Evolutionary conservation across 2,329 filamentous ascomycete species (phyloP), one percentile per base, ranked within the genome.

Genomic region (Alternaria atra): DNA sequence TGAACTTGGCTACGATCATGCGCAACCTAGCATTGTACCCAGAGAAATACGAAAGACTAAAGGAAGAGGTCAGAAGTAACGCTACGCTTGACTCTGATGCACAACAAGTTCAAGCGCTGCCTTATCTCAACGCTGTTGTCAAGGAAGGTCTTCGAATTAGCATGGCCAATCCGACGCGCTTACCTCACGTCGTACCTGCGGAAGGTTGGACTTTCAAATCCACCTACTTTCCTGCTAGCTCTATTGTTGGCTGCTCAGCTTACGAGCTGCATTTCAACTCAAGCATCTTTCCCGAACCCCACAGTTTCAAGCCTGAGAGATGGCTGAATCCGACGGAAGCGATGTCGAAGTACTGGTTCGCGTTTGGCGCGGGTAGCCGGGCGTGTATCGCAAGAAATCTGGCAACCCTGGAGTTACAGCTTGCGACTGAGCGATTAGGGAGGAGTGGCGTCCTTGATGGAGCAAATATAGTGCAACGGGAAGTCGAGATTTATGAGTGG

Each of bases 401-500:
- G 34, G 74, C 74, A 9, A 76, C 67, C 2, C 27, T 73, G 32
- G 73, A 76, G 27, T 54, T 77, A 32, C 65, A 71, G 3, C 62
- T 71, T 52, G 69, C 68, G 0, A 79, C 80, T 2, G 77, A 81
- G 60, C 80, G 74, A 29, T 52, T 86, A 12, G 82, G 80, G 0
- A 71, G 78, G 53, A 79, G 73, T 10, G 79, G 80, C 62, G 79
- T 84, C 2, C 71, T 87, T 17, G 71, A 76, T 4, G 83, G 83
- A 2, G 83, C 82, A 2, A 80, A 60, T 46, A 68, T 74, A 2
- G 73, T 81, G 2, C 68, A 80, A 20, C 74, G 80, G 1, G 73
- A 78, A 55, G 79, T 87, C 10, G 79, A 84, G 70, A 83, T 86
- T n/a, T 73, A 79, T 29, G 83, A 87, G 67, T 87, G 85, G 85